These are phyloP conservation scores for Morella rubra DNA, from an alignment of 306 rosid genomes.

Conservation along the genomic window DNA sequence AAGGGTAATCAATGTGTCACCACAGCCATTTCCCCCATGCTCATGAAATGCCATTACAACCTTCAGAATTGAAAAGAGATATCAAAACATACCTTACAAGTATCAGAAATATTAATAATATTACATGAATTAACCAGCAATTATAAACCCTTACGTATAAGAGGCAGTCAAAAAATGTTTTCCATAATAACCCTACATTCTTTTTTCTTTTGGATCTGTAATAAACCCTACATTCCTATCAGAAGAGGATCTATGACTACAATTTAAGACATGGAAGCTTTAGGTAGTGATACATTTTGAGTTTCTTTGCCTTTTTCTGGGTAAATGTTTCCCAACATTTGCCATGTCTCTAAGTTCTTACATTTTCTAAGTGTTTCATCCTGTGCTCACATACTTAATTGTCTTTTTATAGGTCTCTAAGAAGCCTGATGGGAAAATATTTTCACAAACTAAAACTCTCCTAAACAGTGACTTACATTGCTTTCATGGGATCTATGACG, in stretches of 20 bases:
- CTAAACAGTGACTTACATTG: too few species aligned
- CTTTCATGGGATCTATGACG: neutral
- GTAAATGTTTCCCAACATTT: neutral
- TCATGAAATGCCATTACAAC: conserved; percentile 97
- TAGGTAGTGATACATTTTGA: conserved; percentile 13
- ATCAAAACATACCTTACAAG: conserved; percentile 34
- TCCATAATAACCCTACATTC: conserved; percentile 20
- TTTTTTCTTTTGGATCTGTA: too few species aligned
- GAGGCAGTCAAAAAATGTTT: conserved; percentile 18
- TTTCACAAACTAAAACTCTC: neutral
- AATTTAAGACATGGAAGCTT: conserved; percentile 9
- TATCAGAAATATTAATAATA: conserved; percentile 23
- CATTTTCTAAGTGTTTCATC: neutral
- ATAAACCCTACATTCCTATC: conserved; percentile 11
- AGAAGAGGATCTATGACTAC: conserved; percentile 2
- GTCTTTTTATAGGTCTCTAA: neutral
- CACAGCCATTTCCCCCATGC: conserved; percentile 66
- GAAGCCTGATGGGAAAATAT: neutral
- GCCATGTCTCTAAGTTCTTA: neutral
- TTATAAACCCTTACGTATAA: conserved; percentile 9
- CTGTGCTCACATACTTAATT: neutral
- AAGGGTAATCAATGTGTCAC: conserved; percentile 64
- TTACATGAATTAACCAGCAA: conserved; percentile 15
- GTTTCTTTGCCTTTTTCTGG: conserved; percentile 21
- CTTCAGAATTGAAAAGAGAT: conserved; percentile 50